Conservation (phyloP, 2,329 filamentous ascomycete genomes). For the Aspergillus ruber region DNA sequence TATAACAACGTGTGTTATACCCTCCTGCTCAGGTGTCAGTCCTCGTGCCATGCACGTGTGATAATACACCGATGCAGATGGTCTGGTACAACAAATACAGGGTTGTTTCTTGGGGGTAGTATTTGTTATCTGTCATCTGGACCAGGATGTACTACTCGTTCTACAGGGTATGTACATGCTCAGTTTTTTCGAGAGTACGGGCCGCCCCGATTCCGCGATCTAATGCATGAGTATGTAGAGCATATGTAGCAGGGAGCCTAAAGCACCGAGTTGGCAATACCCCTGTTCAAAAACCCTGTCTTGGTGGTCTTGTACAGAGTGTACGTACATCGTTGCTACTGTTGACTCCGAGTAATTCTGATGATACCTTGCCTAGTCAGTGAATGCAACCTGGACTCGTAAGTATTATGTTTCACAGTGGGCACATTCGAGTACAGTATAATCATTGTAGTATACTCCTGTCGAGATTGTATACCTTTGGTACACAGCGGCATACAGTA, state of each 20-base stretch:
- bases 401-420: neutral
- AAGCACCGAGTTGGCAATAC: too few species aligned
- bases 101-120: too few species aligned
- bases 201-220: slow-evolving; percentile 25
- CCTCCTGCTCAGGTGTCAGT: too few species aligned
- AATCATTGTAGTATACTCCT: neutral
- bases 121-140: too few species aligned
- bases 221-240: slow-evolving; percentile 16
- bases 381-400: neutral
- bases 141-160: slow-evolving; percentile 6
- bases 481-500: neutral
- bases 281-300: too few species aligned
- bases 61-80: too few species aligned
- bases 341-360: neutral
- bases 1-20: neutral
- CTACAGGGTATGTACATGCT: slow-evolving; percentile 18
- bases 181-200: slow-evolving; percentile 7
- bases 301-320: slow-evolving; percentile 5
- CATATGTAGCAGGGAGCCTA: too few species aligned
- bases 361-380: neutral
- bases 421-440: neutral
- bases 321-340: neutral
- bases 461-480: neutral
- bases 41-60: too few species aligned
- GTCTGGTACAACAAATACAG: too few species aligned